Evolutionary conservation across 768 basidiomycete species (phyloP).

Genomic region (Podaxis sp.): DNA sequence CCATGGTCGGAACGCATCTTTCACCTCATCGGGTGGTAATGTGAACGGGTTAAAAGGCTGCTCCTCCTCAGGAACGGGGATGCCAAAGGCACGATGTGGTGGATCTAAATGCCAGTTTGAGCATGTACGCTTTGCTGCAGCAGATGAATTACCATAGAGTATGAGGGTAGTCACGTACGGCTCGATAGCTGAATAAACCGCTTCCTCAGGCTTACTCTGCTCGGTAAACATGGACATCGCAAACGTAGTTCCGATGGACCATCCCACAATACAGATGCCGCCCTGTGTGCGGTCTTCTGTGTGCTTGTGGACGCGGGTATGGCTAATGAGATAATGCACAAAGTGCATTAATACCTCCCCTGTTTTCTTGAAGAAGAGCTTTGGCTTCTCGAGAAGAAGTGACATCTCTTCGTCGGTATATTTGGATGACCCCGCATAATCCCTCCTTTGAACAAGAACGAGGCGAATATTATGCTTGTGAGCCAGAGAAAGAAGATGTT

Average conservation of each 20-base stretch:
- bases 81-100: not conserved
- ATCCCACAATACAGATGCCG: not conserved
- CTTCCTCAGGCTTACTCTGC: not conserved
- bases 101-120: not conserved
- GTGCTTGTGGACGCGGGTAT: not conserved
- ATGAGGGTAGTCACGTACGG: slow-evolving; percentile 3
- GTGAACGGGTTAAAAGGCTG: not conserved
- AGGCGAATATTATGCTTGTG: not conserved
- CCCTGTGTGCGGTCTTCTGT: not conserved
- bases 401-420: slow-evolving; percentile 2
- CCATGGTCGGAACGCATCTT: not conserved
- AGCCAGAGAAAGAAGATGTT: not conserved
- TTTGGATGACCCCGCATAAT: slow-evolving; percentile 1
- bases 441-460: not conserved
- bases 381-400: not conserved
- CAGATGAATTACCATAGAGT: slow-evolving; percentile 1
- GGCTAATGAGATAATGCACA: not conserved
- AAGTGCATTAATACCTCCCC: not conserved
- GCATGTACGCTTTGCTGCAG: not conserved
- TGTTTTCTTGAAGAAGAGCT: not conserved
- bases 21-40: not conserved
- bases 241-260: not conserved
- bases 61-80: not conserved
- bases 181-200: not conserved
- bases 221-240: not conserved